A percentile compares a stretch with the other conserved stretches of the same genome.
Conservation (phyloP, 2,329 filamentous ascomycete species). For the Herpotrichia juniperi region DNA sequence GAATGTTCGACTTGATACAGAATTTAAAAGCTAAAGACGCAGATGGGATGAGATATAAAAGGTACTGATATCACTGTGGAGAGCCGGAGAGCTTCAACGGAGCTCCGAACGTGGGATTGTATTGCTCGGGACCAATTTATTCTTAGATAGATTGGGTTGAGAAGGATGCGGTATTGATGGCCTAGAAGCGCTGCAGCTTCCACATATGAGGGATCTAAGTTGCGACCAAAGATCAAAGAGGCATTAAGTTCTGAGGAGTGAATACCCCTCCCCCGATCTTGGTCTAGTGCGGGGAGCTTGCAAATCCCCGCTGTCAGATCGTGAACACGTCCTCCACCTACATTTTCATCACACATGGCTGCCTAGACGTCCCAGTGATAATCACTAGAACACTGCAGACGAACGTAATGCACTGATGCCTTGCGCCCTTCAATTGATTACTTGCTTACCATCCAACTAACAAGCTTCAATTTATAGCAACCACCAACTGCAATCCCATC, state of each 20-base stretch:
- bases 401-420: too few relatives aligned
- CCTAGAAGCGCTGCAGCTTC: too few relatives aligned
- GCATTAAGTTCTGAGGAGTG: neutral
- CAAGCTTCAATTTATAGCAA: neutral
- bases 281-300: conserved; percentile 19
- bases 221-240: too few relatives aligned
- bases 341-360: neutral
- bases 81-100: conserved; percentile 24
- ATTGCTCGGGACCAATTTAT: too few relatives aligned
- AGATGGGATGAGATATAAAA: neutral
- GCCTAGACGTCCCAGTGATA: too few relatives aligned
- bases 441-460: neutral
- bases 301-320: neutral
- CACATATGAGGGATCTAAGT: too few relatives aligned
- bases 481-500: neutral
- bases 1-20: neutral
- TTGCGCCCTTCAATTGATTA: neutral
- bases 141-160: too few relatives aligned
- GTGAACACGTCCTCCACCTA: neutral
- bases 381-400: too few relatives aligned
- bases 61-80: conserved; percentile 22
- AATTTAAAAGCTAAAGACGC: neutral
- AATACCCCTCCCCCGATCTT: conserved; percentile 13
- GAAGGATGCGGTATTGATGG: too few relatives aligned
- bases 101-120: neutral